Evolutionary conservation across 192 early-diverging fungal genomes (phyloP), one percentile per base, ranked within the genome.

Genomic region (Kappamyces sp.): DNA sequence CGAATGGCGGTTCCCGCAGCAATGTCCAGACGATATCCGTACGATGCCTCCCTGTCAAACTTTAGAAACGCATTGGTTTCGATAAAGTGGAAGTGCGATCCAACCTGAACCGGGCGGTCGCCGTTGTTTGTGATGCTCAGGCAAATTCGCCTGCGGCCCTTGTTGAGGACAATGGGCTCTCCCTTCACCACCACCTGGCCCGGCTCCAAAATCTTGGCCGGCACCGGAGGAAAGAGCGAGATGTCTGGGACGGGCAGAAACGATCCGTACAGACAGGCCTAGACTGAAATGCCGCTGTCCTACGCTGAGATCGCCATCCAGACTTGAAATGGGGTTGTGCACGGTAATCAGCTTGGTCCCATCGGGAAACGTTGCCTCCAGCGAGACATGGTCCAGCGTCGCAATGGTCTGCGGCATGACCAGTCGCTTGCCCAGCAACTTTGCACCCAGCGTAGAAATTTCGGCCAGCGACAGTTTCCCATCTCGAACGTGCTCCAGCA

Each of bases 81-180:
- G 54, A 94, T 91, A 65, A 98, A 90, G 63, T 98, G 95, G 70
- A 87, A 98, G 74, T 98, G 95, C 3, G 90, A 92, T 8, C 95
- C 95, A 42, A 97, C 85, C 74, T 96, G 89, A 57, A 98, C 84
- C 3, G 95, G 91, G 33, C 95, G 79, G 68, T 98, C 95, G 1
- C 95, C 95, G 51, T 85, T 82, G 76, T 98, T 98, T 9, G 85
- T 91, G 12, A 98, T 92, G 2, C 73, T 78, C 35, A 98, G 52
- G 1, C 74, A 64, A 44, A 79, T 57, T 3, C 92, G 80, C 61
- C 67, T 60, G 31, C 93, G 78, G 12, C 88, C 89, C 61, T 80
- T 74, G 70, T 93, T 94, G 55, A 98, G 74, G 36, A 70, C 66
- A 42, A 98, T 87, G 12, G 66, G 77, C 35, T 86, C 88, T 1